Base-by-base conservation (phyloP, 345 rosid species). In the Raphanus sativus region DNA sequence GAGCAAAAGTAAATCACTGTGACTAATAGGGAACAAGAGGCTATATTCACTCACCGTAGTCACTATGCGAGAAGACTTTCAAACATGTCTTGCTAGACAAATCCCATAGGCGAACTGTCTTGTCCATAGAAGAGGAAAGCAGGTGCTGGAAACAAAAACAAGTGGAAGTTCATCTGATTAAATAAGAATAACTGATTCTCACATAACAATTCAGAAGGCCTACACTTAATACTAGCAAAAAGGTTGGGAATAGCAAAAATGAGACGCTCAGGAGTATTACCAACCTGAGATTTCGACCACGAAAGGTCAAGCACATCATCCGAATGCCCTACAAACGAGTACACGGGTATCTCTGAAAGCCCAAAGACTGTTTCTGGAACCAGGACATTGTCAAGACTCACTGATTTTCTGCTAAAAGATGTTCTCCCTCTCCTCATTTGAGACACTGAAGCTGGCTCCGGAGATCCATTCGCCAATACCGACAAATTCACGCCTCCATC, bases 81-180 rank as follows among this genome's bases (percentile, higher is more conserved):
- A 92, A 86, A 84, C 98, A 94, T 38, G 89, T 79, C 85, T 89
- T 85, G 92, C 91, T 87, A 71, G 87, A 83, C 82, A 90, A 83
- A 85, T 92, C 86, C 98, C 98, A 94, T 29, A 94, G 78, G 56
- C 98, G 96, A 72, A 94, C 97, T 6, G 98, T 92, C 85, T 94
- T 94, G 85, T 94, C 98, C 97, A 92, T 92, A 17, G 98, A 94
- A 63, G 98, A 92, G 48, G 98, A 94, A 64, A 94, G 97, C 82
- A 94, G 86, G 71, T 83, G 90, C 98, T 94, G 90, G 33, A 73
- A 76, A 64, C 65, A 83, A 52, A 74, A 70, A 54, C 21, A 52
- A 54, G 10, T 26, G 74, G 52, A 29, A 67, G 15, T 28, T 7
- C 12, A 8, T 71, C 54, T 28, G 32, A 34, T 60, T 5, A 25